Base-by-base conservation (phyloP, 768 basidiomycete species). In the Lentinula edodes region DNA sequence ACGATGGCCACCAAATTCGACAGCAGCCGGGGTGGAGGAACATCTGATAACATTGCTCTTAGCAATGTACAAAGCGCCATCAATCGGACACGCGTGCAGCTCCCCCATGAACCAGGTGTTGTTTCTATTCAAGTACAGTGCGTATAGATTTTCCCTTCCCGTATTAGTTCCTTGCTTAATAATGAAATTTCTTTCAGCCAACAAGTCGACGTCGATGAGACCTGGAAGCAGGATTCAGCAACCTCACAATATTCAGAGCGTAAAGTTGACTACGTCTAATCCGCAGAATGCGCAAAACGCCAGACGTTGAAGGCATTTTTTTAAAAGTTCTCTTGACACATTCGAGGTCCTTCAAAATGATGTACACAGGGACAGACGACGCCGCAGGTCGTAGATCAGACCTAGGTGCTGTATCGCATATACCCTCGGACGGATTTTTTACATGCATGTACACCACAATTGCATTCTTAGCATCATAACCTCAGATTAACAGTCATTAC, bases 101-200 rank as follows among this genome's bases (percentile, higher is more conserved):
- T 56, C 9, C 55, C 38, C 18, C 43, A 20, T 12, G 55, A 56
- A 20, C 55, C 55, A 4, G 55, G 55, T 16, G 55, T 56, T 39
- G 55, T 56, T 10, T 56, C 55, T 9, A 56, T 56, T 28, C 55
- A 56, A 56, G 55, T 56, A 18, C 55, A 56, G 55, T 56, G 28
- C 36, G 55, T 56, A 32, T 15, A 10, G 23, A 16, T 20, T 13
- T n/a, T 35, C 15, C 38, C 7, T 7, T 12, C 8, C 16, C 18
- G 35, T 20, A 28, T 20, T 18, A 3, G 1, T 15, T 9, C 16
- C 2, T 7, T 55, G 8, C 2, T 20, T 55, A 9, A 41, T 43
- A 9, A 4, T 39, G 38, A 3, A 16, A 39, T 18, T 8, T 13
- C n/a, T 3, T 16, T 4, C 16, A 56, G 55, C 41, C 55, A 56